Evolutionary conservation across 1,284 basidiomycete genomes (phyloP).

Genomic region (Cryptococcus sp.): DNA sequence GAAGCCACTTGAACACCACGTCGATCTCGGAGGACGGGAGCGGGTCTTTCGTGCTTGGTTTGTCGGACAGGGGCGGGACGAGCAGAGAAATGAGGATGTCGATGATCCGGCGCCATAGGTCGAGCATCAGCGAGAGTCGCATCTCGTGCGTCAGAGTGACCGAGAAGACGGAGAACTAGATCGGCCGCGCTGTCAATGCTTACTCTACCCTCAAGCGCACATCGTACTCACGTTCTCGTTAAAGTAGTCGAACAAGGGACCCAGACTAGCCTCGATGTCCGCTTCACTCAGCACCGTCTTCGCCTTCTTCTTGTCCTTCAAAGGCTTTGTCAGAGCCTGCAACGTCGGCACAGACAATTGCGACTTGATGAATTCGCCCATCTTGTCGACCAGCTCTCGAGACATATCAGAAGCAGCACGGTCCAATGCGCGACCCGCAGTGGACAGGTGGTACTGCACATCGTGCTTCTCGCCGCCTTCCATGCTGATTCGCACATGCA

Average conservation of each 20-base stretch:
- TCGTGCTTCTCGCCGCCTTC: constrained; percentile 48
- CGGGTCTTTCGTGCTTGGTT: constrained; percentile 22
- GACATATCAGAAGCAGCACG: constrained; percentile 46
- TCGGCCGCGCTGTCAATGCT: neutral
- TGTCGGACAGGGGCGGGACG: constrained; percentile 49
- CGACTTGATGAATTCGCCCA: constrained; percentile 41
- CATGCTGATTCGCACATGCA: constrained; percentile 48
- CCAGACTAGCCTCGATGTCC: constrained; percentile 45
- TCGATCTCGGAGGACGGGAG: constrained; percentile 36
- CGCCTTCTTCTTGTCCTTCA: constrained; percentile 44
- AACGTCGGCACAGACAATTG: constrained; percentile 33
- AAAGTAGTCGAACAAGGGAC: constrained; percentile 47
- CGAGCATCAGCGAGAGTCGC: constrained; percentile 35
- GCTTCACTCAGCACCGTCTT: constrained; percentile 35
- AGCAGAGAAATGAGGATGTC: constrained; percentile 48
- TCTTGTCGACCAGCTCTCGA: constrained; percentile 44
- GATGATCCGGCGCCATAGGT: constrained; percentile 46
- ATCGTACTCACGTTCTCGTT: constrained; percentile 46
- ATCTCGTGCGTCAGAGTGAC: constrained; percentile 37
- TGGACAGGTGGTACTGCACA: constrained; percentile 43
- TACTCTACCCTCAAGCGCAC: neutral
- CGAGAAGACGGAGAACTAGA: constrained; percentile 49
- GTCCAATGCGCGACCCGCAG: constrained; percentile 37
- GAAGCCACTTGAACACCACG: constrained; percentile 52
- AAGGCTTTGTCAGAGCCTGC: constrained; percentile 30